phyloP scores from a whole-genome alignment of 495 filamentous ascomycete species.

The Trichodelitschia bisporula region DNA sequence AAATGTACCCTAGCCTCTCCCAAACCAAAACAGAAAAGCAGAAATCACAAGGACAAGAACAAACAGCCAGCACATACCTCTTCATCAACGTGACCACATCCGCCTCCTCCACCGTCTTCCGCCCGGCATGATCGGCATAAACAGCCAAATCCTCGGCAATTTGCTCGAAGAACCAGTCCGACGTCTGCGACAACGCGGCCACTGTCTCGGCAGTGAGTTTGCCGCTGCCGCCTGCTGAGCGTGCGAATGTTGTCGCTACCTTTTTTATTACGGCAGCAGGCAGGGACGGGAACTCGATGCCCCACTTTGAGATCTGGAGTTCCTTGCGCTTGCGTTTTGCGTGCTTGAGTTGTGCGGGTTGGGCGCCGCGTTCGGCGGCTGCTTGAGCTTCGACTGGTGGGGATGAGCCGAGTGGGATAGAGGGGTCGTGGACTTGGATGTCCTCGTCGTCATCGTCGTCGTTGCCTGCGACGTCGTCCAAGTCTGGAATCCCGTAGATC shows the following conservation, averaged over 20 bases:
- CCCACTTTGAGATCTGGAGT: conserved; percentile 41
- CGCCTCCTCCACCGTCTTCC: conserved; percentile 65
- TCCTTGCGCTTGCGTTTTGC: conserved; percentile 18
- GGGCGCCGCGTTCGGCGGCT: no score
- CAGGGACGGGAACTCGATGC: conserved; percentile 50
- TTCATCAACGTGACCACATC: conserved; percentile 63
- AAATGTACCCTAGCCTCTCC: no score
- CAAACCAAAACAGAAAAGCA: conserved; percentile 11
- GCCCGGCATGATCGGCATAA: conserved; percentile 59
- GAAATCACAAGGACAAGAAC: no score
- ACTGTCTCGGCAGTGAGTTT: conserved; percentile 50
- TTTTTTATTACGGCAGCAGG: conserved; percentile 47
- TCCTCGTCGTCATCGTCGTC: no score
- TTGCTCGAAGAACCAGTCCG: conserved; percentile 79
- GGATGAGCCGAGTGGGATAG: neutral
- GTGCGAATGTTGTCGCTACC: conserved; percentile 45
- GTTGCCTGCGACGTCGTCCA: no score
- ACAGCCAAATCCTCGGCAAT: conserved; percentile 49
- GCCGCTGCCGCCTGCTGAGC: conserved; percentile 27
- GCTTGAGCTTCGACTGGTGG: neutral
- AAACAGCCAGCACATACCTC: conserved; percentile 44
- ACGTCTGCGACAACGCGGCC: conserved; percentile 47
- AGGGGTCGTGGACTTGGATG: neutral
- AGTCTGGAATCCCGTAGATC: no score
- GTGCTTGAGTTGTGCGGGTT: conserved; percentile 15